These are phyloP conservation scores for Talaromyces sp. DNA, from an alignment of 2,329 filamentous ascomycete species.

Conservation along the genomic window DNA sequence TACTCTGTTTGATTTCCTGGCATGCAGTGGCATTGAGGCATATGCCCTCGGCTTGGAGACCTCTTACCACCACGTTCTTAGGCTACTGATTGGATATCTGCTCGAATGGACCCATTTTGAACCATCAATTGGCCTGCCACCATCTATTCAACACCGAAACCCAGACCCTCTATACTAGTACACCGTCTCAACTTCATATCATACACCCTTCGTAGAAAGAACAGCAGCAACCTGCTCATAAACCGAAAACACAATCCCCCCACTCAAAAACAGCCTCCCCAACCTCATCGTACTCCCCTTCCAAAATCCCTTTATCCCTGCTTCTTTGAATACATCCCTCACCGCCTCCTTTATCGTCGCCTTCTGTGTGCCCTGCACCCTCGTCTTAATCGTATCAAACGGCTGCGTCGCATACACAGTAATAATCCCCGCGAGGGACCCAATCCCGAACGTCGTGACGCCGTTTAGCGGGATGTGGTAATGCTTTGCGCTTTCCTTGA, in stretches of 20 bases:
- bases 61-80: not conserved
- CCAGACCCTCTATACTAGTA: not conserved
- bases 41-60: not conserved
- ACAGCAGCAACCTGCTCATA: constrained; percentile 56
- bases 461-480: constrained; percentile 52
- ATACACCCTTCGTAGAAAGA: not conserved
- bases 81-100: not conserved
- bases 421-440: constrained; percentile 59
- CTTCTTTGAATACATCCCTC: constrained; percentile 54
- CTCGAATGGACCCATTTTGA: not conserved
- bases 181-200: not conserved
- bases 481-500: constrained; percentile 58
- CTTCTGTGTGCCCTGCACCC: constrained; percentile 59
- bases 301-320: constrained; percentile 63
- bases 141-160: not conserved
- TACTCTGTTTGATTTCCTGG: not conserved
- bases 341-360: constrained; percentile 59
- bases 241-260: constrained; percentile 65
- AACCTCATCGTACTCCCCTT: constrained; percentile 67
- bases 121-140: not conserved
- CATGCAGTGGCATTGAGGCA: not conserved
- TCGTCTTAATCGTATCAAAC: constrained; percentile 56
- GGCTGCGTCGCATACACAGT: constrained; percentile 50
- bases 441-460: constrained; percentile 60
- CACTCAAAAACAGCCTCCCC: constrained; percentile 62